phyloP scores from a whole-genome alignment of 352 stramenopile genomes.

The Globisporangium lucens region DNA sequence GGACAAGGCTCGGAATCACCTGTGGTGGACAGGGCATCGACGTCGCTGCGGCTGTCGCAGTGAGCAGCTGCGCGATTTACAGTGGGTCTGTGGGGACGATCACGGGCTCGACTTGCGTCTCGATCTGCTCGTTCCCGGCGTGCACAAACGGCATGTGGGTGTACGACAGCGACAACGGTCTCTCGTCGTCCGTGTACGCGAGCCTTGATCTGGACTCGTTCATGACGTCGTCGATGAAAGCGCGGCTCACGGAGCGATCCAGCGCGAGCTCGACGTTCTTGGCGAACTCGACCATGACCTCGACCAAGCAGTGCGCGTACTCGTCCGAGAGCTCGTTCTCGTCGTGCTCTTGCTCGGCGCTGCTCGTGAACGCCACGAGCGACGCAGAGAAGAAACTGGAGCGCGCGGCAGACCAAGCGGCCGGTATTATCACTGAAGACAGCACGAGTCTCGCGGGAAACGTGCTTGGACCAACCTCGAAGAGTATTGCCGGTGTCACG shows the following conservation, averaged over 20 bases:
- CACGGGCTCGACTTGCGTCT: slow-evolving; percentile 61
- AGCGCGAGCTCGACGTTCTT: slow-evolving; percentile 43
- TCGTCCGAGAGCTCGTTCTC: slow-evolving; percentile 62
- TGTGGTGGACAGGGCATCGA: slow-evolving; percentile 49
- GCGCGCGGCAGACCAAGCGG: slow-evolving; percentile 34
- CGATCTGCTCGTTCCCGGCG: slow-evolving; percentile 74
- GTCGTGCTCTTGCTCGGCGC: slow-evolving; percentile 61
- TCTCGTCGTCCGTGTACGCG: slow-evolving; percentile 66
- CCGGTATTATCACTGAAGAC: slow-evolving; percentile 66
- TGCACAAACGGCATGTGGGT: slow-evolving; percentile 58
- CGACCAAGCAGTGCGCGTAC: slow-evolving; percentile 60
- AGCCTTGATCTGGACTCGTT: slow-evolving; percentile 51
- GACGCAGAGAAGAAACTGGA: slow-evolving; percentile 63
- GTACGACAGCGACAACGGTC: slow-evolving; percentile 58
- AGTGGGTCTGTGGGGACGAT: slow-evolving; percentile 49
- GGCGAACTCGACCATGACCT: slow-evolving; percentile 60
- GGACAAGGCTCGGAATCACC: slow-evolving; percentile 61
- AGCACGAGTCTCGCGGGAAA: slow-evolving; percentile 49
- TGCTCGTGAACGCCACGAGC: slow-evolving; percentile 43
- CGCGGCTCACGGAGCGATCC: slow-evolving; percentile 34
- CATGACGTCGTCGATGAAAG: slow-evolving; percentile 42
- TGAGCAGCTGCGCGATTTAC: slow-evolving; percentile 74
- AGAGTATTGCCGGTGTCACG: slow-evolving; percentile 67
- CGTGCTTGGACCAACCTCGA: slow-evolving; percentile 61
- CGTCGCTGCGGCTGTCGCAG: slow-evolving; percentile 44